Percentiles rank a stretch among this genome's conserved stretches.
Conservation (phyloP, 1,284 basidiomycete genomes). For the Naganishia sp. region DNA sequence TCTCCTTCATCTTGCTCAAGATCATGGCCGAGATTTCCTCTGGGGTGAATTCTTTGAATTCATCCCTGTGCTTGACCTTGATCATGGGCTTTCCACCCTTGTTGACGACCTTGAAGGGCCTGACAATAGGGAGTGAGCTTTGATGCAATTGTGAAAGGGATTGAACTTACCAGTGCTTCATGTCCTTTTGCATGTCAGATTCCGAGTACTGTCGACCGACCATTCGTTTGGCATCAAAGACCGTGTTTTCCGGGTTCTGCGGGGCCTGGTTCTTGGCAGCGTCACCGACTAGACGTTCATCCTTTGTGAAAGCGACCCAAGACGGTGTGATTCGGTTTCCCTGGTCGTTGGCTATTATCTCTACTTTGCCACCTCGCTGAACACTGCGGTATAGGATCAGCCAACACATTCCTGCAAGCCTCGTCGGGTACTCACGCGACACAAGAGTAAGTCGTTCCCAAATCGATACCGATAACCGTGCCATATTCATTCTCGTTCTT, state of each 20-base stretch:
- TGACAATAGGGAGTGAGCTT: conserved; percentile 1
- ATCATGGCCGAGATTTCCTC: conserved; percentile 79
- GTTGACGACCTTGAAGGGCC: conserved; percentile 84
- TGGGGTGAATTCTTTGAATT: conserved; percentile 69
- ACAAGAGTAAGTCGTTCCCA: conserved; percentile 63
- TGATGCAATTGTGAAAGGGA: neutral
- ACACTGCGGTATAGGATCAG: conserved; percentile 61
- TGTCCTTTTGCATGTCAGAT: conserved; percentile 62
- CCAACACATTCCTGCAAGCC: neutral
- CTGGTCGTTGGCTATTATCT: conserved; percentile 97
- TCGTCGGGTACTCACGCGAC: conserved; percentile 55
- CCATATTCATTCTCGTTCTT: conserved; percentile 68
- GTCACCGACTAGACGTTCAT: conserved; percentile 77
- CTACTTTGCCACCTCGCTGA: conserved; percentile 86
- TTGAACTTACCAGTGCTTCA: conserved; percentile 73
- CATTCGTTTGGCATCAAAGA: conserved; percentile 87
- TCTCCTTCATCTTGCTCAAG: conserved; percentile 98
- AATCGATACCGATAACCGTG: conserved; percentile 77
- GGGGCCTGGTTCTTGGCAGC: conserved; percentile 65
- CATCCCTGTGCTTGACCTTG: conserved; percentile 83
- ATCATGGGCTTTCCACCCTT: conserved; percentile 86
- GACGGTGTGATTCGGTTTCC: conserved; percentile 96
- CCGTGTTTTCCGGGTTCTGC: conserved; percentile 61
- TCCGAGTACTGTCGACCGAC: conserved; percentile 85
- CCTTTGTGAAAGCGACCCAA: conserved; percentile 87